phyloP scores from a whole-genome alignment of 2,329 filamentous ascomycete genomes.

The Tolypocladium inflatum region DNA sequence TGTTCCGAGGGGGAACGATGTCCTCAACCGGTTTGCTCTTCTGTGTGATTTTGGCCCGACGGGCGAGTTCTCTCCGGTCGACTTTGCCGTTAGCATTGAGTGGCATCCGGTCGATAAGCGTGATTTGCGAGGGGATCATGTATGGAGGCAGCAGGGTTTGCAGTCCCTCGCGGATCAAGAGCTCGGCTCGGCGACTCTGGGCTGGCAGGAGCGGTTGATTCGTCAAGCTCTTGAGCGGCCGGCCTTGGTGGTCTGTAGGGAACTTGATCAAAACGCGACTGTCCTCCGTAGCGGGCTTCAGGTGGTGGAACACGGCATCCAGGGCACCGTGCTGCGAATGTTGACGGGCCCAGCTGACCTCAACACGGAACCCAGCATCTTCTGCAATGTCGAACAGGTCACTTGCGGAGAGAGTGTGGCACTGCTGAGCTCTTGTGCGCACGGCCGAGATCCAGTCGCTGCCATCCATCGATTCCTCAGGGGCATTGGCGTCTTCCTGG shows the following conservation, averaged over 20 bases:
- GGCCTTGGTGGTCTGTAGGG: conserved; percentile 8
- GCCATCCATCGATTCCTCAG: not conserved
- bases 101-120: conserved; percentile 13
- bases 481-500: not conserved
- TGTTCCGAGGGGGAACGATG: too few species aligned
- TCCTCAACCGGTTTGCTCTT: too few species aligned
- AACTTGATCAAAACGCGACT: conserved; percentile 19
- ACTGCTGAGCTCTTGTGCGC: too few species aligned
- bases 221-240: conserved; percentile 1
- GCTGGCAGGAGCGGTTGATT: conserved; percentile 7
- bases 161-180: not conserved
- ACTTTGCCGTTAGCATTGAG: conserved; percentile 15
- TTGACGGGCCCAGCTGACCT: conserved; percentile 34
- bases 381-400: not conserved
- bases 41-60: too few species aligned
- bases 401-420: not conserved
- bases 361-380: conserved; percentile 33
- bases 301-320: conserved; percentile 18
- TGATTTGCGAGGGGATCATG: conserved; percentile 15
- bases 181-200: too few species aligned
- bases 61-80: conserved; percentile 6
- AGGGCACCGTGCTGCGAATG: conserved; percentile 13
- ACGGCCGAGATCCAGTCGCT: not conserved
- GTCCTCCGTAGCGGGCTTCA: conserved; percentile 5
- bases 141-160: conserved; percentile 10